Evolutionary conservation across 208 protist species (phyloP), one percentile per base, ranked within the genome.

Genomic region (Crithidia mellificae): DNA sequence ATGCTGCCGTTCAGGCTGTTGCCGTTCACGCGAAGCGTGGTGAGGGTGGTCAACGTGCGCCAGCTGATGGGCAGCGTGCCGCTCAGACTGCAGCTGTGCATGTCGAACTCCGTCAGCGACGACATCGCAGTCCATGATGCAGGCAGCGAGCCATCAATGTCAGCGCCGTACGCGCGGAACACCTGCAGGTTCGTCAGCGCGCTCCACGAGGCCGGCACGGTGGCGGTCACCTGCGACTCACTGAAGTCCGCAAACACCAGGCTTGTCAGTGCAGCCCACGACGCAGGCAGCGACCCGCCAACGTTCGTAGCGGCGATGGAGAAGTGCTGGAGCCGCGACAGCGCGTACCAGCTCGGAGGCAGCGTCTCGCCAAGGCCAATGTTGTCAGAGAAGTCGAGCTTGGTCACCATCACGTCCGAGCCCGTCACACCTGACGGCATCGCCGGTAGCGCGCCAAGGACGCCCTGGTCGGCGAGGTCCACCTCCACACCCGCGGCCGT

Each of bases 51-150:
- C n/a, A n/a, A n/a, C n/a, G n/a, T n/a, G n/a, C n/a, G n/a, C 63
- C 63, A 68, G 36, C 34, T 39, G 38, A 6, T 52, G 6, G 63
- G 63, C 38, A 68, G 63, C 15, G 63, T 27, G 51, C 51, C 63
- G 39, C 6, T 51, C 19, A 68, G 34, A 14, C 9, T 5, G 27
- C 53, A 57, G 27, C 17, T 27, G 63, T 29, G 20, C 15, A 68
- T 22, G 39, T 41, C 38, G 20, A 68, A 6, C 27, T 38, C 36
- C 2, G 24, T 49, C 52, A 68, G 29, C n/a, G 34, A 19, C 8
- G 1, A 22, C 63, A 68, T 36, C 6, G 36, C 29, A 17, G 27
- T 59, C 63, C 50, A 61, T 25, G 34, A 55, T 29, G n/a, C 39
- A 2, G 63, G 63, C 50, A 59, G 27, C 4, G 12, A 1, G 9